Evolutionary conservation across 2,329 filamentous ascomycete species (phyloP).

Genomic region (Cladobotryum mycophilum): DNA sequence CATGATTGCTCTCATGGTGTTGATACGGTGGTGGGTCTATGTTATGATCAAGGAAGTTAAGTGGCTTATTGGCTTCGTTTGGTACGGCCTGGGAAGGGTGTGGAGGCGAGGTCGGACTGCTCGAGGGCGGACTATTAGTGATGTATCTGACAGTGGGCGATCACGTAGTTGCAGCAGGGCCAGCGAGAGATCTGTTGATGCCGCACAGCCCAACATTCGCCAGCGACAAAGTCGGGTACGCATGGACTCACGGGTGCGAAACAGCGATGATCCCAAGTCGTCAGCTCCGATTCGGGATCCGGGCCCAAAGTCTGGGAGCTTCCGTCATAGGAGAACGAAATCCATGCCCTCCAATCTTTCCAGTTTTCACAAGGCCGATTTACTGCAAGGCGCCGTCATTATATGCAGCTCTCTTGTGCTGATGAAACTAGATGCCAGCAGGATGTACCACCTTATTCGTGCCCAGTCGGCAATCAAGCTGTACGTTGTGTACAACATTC

Average conservation of each 20-base stretch:
- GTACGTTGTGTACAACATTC: conserved; percentile 97
- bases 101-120: conserved; percentile 55
- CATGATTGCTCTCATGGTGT: conserved; percentile 67
- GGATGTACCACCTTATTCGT: conserved; percentile 97
- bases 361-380: conserved; percentile 88
- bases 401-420: conserved; percentile 77
- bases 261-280: conserved; percentile 7
- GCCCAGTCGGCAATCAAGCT: conserved; percentile 96
- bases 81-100: conserved; percentile 70
- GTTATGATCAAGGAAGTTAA: conserved; percentile 64
- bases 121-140: conserved; percentile 31
- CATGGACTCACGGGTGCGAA: conserved; percentile 4
- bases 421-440: conserved; percentile 87
- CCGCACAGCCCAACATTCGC: conserved; percentile 3
- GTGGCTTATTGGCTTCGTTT: conserved; percentile 71
- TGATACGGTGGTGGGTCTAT: conserved; percentile 72
- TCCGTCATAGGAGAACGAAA: conserved; percentile 66
- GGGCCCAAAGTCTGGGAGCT: conserved; percentile 28
- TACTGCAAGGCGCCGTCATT: conserved; percentile 85
- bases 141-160: conserved; percentile 30
- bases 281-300: conserved; percentile 17
- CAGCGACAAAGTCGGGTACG: conserved; percentile 2
- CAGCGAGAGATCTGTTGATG: conserved; percentile 20
- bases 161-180: conserved; percentile 35
- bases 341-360: conserved; percentile 80